phyloP scores from a whole-genome alignment of 768 basidiomycete genomes.

The Pisolithus orientalis region DNA sequence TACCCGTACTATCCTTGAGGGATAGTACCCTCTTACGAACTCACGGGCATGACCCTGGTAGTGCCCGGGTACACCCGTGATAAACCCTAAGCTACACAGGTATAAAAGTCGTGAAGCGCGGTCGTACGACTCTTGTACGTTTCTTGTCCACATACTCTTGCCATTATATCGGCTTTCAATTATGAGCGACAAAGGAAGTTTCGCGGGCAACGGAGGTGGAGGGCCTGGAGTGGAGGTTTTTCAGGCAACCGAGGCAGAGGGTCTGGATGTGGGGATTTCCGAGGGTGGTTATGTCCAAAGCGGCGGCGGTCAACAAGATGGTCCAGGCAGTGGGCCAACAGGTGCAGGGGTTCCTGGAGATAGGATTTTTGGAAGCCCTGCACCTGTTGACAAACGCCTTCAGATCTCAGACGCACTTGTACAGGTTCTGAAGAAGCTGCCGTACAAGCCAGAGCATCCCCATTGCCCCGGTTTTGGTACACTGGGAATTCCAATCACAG shows the following conservation, averaged over 20 bases:
- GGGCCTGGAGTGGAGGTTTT: not conserved
- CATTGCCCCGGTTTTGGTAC: constrained; percentile 42
- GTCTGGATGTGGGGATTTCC: constrained; percentile 7
- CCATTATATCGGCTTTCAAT: not conserved
- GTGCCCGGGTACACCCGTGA: no score
- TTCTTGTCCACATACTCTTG: not conserved
- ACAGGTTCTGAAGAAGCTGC: constrained; percentile 21
- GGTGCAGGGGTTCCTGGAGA: constrained; percentile 22
- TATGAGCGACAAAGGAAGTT: not conserved
- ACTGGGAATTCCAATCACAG: constrained; percentile 30
- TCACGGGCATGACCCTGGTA: no score
- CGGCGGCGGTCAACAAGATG: constrained; percentile 13
- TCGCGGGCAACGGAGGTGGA: not conserved
- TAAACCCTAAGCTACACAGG: no score
- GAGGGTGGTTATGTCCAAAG: constrained; percentile 13
- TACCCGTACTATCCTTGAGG: no score
- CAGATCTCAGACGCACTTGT: constrained; percentile 21
- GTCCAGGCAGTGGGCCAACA: constrained; percentile 21
- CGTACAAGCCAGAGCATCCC: constrained; percentile 33
- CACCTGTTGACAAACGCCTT: constrained; percentile 31
- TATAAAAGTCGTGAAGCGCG: no score
- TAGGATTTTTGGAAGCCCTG: constrained; percentile 22
- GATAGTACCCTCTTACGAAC: no score
- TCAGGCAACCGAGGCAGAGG: not conserved
- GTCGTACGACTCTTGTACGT: not conserved